Conservation (phyloP, 108 stramenopile genomes). For the Fistulifera solaris region DNA sequence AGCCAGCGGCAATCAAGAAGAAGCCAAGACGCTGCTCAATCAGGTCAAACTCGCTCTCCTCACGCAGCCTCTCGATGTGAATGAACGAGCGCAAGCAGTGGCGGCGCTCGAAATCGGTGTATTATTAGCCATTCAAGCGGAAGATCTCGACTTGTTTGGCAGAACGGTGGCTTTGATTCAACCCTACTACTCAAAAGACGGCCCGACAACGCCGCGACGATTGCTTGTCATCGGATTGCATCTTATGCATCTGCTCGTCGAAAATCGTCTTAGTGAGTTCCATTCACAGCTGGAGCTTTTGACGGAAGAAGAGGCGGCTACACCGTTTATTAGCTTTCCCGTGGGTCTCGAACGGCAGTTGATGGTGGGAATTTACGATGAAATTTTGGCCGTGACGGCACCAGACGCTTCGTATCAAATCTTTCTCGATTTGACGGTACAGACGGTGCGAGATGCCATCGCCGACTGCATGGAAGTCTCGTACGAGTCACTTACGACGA, state of each 20-base stretch:
- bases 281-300: constrained; percentile 83
- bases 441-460: constrained; percentile 78
- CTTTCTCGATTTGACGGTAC: constrained; percentile 64
- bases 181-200: constrained; percentile 28
- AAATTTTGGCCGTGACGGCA: constrained; percentile 50
- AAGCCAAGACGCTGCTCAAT: neutral
- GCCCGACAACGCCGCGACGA: constrained; percentile 35
- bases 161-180: constrained; percentile 74
- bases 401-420: constrained; percentile 70
- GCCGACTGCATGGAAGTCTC: constrained; percentile 83
- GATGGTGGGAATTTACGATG: constrained; percentile 83
- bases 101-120: constrained; percentile 74
- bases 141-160: constrained; percentile 78
- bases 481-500: constrained; percentile 55
- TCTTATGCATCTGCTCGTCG: constrained; percentile 79
- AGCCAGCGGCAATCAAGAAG: neutral
- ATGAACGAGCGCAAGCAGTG: neutral
- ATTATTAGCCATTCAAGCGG: constrained; percentile 62
- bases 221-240: constrained; percentile 74
- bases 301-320: constrained; percentile 52
- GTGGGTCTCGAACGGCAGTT: constrained; percentile 77
- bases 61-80: neutral
- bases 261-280: constrained; percentile 83
- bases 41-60: constrained; percentile 1
- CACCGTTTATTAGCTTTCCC: constrained; percentile 62